phyloP scores from a whole-genome alignment of 208 protist genomes.

The Phytomonas serpens region DNA sequence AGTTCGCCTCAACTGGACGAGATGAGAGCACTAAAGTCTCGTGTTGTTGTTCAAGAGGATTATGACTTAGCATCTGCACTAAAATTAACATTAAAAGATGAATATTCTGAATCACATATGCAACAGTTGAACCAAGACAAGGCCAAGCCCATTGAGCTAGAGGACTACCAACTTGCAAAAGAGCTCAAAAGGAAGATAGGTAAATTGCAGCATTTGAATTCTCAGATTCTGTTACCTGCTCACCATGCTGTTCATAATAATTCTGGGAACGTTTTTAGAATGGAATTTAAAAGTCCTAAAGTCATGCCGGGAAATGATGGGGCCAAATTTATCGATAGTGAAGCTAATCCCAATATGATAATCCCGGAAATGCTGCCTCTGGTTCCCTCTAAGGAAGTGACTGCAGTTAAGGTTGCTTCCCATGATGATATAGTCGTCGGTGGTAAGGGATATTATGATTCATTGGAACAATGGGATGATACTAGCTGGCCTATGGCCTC shows the following conservation, averaged over 20 bases:
- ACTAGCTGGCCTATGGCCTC: neutral
- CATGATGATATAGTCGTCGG: slow-evolving; percentile 65
- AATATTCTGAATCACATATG: slow-evolving; percentile 36
- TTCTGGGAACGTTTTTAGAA: neutral
- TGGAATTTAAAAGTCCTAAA: neutral
- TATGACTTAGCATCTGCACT: slow-evolving; percentile 77
- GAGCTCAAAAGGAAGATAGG: slow-evolving; percentile 72
- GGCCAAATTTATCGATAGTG: neutral
- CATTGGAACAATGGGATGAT: neutral
- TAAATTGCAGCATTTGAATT: slow-evolving; percentile 20
- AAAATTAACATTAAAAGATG: slow-evolving; percentile 43
- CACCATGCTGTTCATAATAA: neutral
- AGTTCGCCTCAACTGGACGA: slow-evolving; percentile 7
- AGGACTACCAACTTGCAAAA: slow-evolving; percentile 81
- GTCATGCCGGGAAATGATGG: neutral
- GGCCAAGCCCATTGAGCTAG: slow-evolving; percentile 41
- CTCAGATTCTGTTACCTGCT: neutral
- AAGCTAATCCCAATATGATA: neutral
- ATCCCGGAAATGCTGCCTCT: neutral
- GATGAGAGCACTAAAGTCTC: slow-evolving; percentile 50
- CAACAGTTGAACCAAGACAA: slow-evolving; percentile 62
- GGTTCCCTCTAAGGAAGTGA: neutral
- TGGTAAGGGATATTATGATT: slow-evolving; percentile 53
- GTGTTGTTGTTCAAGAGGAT: slow-evolving; percentile 75
- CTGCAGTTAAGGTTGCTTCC: neutral